These are phyloP conservation scores for Penicillium sp. DNA, from an alignment of 2,329 filamentous ascomycete genomes.

Conservation along the genomic window DNA sequence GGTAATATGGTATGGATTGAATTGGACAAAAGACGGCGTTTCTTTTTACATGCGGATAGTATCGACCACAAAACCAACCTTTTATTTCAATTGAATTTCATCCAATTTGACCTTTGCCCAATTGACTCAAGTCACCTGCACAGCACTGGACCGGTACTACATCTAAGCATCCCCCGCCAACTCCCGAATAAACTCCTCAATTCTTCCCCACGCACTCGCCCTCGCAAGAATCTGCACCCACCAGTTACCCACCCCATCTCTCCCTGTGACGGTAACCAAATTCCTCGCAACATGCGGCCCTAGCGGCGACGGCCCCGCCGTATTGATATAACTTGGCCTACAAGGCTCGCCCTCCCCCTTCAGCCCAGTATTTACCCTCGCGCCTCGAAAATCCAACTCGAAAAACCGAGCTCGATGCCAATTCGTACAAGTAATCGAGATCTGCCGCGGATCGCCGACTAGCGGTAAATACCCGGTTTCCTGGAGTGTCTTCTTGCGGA, in stretches of 20 bases:
- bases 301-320: conserved; percentile 1
- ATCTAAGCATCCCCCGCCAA: not conserved
- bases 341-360: not conserved
- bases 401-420: conserved; percentile 3
- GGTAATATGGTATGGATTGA: not conserved
- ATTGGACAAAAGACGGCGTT: not conserved
- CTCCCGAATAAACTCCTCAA: conserved; percentile 1
- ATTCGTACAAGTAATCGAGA: conserved; percentile 2
- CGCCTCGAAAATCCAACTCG: not conserved
- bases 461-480: conserved; percentile 1
- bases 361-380: not conserved
- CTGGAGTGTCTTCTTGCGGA: not conserved
- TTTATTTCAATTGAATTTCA: not conserved
- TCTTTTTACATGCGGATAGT: not conserved
- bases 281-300: not conserved
- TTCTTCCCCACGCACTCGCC: conserved; percentile 2
- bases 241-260: conserved; percentile 6
- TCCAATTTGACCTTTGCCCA: not conserved
- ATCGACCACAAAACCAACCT: not conserved
- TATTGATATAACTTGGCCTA: conserved; percentile 1
- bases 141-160: not conserved
- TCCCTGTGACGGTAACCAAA: conserved; percentile 1
- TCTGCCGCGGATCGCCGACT: not conserved
- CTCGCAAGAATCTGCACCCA: conserved; percentile 4
- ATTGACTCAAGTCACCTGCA: not conserved